Evolutionary conservation across 1,139 yeast species (phyloP).

Genomic region (Lizanozyma gosingica): DNA sequence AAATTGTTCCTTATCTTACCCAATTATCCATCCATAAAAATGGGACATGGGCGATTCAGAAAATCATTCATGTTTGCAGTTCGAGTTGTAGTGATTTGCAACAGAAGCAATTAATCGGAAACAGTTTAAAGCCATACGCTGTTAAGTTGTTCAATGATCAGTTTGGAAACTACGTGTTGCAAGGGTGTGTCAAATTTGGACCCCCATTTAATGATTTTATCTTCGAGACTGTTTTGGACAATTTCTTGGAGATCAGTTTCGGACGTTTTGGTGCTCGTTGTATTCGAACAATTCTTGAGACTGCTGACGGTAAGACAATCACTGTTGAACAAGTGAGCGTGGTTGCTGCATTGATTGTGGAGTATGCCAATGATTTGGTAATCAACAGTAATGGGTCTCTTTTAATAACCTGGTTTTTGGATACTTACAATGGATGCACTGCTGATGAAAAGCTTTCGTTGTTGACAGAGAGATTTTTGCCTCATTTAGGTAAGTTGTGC

Average conservation of each 20-base stretch:
- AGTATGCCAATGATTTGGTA: conserved; percentile 72
- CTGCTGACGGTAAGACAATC: conserved; percentile 38
- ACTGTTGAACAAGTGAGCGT: conserved; percentile 62
- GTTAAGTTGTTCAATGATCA: conserved; percentile 88
- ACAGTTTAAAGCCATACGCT: conserved; percentile 71
- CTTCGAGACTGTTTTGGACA: conserved; percentile 72
- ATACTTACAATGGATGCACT: conserved; percentile 64
- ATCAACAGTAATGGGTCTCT: conserved; percentile 83
- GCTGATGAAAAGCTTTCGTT: conserved; percentile 34
- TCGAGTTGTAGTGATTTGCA: conserved; percentile 33
- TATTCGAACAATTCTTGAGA: conserved; percentile 84
- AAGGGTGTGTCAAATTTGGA: conserved; percentile 86
- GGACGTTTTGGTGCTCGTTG: conserved; percentile 96
- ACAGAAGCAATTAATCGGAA: conserved; percentile 62
- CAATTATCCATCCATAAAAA: conserved; percentile 94
- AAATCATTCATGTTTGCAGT: conserved; percentile 70
- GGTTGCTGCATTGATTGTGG: conserved; percentile 72
- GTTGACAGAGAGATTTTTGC: conserved; percentile 44
- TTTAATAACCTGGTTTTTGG: conserved; percentile 88
- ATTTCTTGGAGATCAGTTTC: conserved; percentile 74
- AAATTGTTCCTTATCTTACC: conserved; percentile 71
- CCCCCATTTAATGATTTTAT: conserved; percentile 85
- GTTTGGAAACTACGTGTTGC: conserved; percentile 93
- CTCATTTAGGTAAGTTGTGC: conserved; percentile 58
- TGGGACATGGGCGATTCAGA: conserved; percentile 99